Evolutionary conservation across 2,329 filamentous ascomycete genomes (phyloP), one percentile per base, ranked within the genome.

Genomic region (Ophiostoma angusticollis): DNA sequence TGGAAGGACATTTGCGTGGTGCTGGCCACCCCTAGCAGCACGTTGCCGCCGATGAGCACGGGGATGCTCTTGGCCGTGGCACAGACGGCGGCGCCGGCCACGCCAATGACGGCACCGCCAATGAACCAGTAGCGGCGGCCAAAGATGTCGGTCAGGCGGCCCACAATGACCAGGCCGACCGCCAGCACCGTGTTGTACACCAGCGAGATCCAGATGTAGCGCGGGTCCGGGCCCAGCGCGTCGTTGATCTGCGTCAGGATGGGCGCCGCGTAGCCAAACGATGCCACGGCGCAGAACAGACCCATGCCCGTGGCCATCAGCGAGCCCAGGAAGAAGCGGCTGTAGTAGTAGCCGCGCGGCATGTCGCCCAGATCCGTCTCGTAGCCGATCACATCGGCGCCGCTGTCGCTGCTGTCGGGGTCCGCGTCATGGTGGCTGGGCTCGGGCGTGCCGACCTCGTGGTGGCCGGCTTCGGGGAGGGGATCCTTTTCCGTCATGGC

Each of bases 171-270:
- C 13, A 45, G 31, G 8, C 43, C 39, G 16, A 45, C 37, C 16
- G 40, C 40, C 9, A 56, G 39, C 47, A 54, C 50, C 21, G 49
- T 47, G 5, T 51, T 54, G 29, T 55, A 56, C 17, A 54, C 43
- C n/a, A 52, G 51, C 6, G 55, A 45, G 17, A 56, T 49, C 52
- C 54, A 56, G 3, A 48, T 40, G 31, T n/a, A n/a, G n/a, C n/a
- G 35, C 32, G n/a, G 33, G 31, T 9, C 37, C 35, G 18, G 31
- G 32, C 16, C 40, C 40, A 11, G 36, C 16, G 27, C 31, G 1
- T 13, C 36, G 14, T 39, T 31, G 22, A 42, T 39, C 5, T 21
- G 11, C 6, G n/a, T 18, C n/a, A 42, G 29, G 23, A 42, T 36
- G 6, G 40, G 40, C 5, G 40, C 36, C 2, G 29, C 27, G 18